phyloP scores from a whole-genome alignment of 2,329 filamentous ascomycete species.

The Chrysosphaeria jannelii region DNA sequence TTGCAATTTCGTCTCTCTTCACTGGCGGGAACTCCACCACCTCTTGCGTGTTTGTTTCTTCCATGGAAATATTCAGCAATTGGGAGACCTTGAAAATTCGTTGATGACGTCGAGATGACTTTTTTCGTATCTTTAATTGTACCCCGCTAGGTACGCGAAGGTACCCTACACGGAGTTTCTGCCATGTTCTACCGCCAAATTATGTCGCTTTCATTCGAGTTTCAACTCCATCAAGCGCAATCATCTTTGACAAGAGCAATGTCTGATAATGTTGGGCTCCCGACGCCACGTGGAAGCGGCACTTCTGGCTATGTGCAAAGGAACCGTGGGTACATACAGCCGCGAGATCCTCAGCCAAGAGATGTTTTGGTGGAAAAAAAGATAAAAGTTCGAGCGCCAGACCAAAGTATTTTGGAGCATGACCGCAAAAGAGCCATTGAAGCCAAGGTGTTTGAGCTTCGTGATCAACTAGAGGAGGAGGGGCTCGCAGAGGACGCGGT shows the following conservation, averaged over 20 bases:
- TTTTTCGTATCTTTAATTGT: no score
- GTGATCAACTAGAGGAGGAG: constrained; percentile 78
- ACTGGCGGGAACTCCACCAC: constrained; percentile 41
- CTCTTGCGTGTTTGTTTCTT: constrained; percentile 2
- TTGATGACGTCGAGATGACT: neutral
- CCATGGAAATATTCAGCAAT: no score
- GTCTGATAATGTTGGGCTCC: constrained; percentile 92
- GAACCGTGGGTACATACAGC: constrained; percentile 67
- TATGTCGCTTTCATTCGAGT: neutral
- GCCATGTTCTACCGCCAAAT: no score
- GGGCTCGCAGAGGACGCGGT: constrained; percentile 74
- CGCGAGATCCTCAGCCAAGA: constrained; percentile 42
- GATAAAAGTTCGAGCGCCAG: constrained; percentile 66
- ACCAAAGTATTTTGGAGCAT: constrained; percentile 80
- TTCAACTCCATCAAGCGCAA: neutral
- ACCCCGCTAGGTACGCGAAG: no score
- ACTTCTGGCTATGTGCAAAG: constrained; percentile 95
- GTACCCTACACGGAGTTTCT: no score
- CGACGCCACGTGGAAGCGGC: constrained; percentile 76
- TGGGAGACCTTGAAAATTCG: no score
- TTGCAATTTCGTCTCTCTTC: constrained; percentile 59
- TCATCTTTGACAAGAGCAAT: constrained; percentile 18
- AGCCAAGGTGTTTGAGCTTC: constrained; percentile 70
- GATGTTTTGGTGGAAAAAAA: no score
- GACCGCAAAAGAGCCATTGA: constrained; percentile 77